phyloP scores from a whole-genome alignment of 2,329 filamentous ascomycete genomes.

The Claviceps maximensis region DNA sequence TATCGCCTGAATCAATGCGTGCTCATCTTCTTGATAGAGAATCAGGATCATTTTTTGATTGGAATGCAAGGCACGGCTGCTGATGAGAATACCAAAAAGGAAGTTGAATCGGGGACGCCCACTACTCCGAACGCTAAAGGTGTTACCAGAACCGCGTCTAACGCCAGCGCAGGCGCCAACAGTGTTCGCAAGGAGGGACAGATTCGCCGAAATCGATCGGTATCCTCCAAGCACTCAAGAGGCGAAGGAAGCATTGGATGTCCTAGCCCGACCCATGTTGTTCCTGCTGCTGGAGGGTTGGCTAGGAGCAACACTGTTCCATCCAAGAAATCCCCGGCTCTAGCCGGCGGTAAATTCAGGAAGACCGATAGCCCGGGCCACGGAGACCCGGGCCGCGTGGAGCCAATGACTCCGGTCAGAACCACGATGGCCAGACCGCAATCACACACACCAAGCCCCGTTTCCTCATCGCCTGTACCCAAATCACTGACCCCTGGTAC shows the following conservation, averaged over 20 bases:
- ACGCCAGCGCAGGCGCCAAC: slow-evolving; percentile 76
- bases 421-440: slow-evolving; percentile 11
- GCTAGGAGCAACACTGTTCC: slow-evolving; percentile 79
- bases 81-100: slow-evolving; percentile 61
- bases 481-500: slow-evolving; percentile 17
- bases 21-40: slow-evolving; percentile 93
- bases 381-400: slow-evolving; percentile 21
- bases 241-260: slow-evolving; percentile 62
- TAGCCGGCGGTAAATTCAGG: slow-evolving; percentile 55
- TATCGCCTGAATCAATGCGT: slow-evolving; percentile 95
- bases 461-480: slow-evolving; percentile 14
- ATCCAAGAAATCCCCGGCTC: slow-evolving; percentile 70
- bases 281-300: slow-evolving; percentile 42
- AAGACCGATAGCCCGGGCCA: slow-evolving; percentile 19
- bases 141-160: slow-evolving; percentile 57
- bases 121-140: slow-evolving; percentile 34
- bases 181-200: slow-evolving; percentile 71
- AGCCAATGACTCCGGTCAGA: slow-evolving; percentile 24
- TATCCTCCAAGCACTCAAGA: slow-evolving; percentile 77
- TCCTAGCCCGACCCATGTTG: slow-evolving; percentile 42
- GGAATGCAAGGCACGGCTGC: slow-evolving; percentile 98
- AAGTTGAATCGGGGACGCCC: slow-evolving; percentile 57
- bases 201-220: slow-evolving; percentile 77
- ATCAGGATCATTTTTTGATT: slow-evolving; percentile 95
- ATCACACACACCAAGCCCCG: slow-evolving; percentile 13